Base-by-base conservation (phyloP, 2,329 filamentous ascomycete species). In the Aspergillus sp. region DNA sequence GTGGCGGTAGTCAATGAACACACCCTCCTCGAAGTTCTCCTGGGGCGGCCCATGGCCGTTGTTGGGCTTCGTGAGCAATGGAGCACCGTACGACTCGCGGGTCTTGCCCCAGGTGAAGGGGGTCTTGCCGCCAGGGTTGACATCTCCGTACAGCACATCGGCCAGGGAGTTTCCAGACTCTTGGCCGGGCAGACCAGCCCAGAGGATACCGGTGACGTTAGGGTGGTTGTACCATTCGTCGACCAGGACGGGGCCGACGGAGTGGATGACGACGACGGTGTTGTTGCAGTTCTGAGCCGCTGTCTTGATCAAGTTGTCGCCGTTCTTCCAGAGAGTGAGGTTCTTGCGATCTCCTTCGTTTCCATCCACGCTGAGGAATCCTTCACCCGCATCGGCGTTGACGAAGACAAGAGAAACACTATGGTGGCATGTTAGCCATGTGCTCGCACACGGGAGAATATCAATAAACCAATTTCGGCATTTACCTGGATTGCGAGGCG, bases 301-400 rank as follows among this genome's bases (percentile, higher is more conserved):
- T 52, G 90, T 92, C 76, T 90, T 84, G 77, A 98, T 90, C 57
- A 98, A 78, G 0, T 84, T 82, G 55, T 98, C 92, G 46, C 91
- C 93, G 59, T 87, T 84, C 61, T 88, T 83, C 94, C 94, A 98
- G 0, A 96, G 81, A 0, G 92, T 96, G 42, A 99, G 82, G 77
- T 99, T 97, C 70, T 93, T 92, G 55, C 95, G 89, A 75, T 98
- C 94, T 59, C 95, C 95, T 60, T 83, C 80, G 73, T 97, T 97
- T 56, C 86, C 89, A 63, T 93, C 94, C 1, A 96, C 85, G 29
- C 78, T 83, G 70, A 98, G 92, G 78, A 86, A 97, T 6, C 91
- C 92, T 77, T 98, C 95, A 55, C 94, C 94, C 3, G 89, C 85
- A 72, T 93, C 84, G 14, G 92, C 88, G 66, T 96, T 96, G 70